A percentile compares a stretch with the other conserved stretches of the same genome.
Evolutionary conservation across 1,284 basidiomycete genomes (phyloP).

Genomic region (Filobasidium uniguttulatum): DNA sequence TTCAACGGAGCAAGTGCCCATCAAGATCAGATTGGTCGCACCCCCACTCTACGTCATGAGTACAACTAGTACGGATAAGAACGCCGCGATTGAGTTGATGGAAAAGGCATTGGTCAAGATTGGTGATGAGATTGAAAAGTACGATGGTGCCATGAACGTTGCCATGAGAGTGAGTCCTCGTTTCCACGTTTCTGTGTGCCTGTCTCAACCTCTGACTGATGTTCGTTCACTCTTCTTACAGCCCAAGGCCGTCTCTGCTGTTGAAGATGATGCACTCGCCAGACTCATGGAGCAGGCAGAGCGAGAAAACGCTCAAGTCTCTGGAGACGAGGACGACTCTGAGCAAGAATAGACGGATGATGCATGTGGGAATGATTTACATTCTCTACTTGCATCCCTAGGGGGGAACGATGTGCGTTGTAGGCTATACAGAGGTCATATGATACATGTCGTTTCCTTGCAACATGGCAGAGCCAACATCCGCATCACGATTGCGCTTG

Average conservation of each 20-base stretch:
- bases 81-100: conserved; percentile 78
- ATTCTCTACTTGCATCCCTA: conserved; percentile 11
- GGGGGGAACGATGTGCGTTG: too few relatives aligned
- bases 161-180: conserved; percentile 79
- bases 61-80: conserved; percentile 94
- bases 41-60: conserved; percentile 92
- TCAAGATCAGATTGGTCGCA: conserved; percentile 93
- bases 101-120: conserved; percentile 90
- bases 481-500: too few relatives aligned
- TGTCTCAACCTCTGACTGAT: neutral
- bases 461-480: too few relatives aligned
- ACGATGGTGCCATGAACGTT: conserved; percentile 73
- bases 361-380: too few relatives aligned
- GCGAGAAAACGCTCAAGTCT: conserved; percentile 83
- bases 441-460: too few relatives aligned
- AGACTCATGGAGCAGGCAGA: conserved; percentile 87
- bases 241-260: conserved; percentile 95
- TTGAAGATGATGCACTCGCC: conserved; percentile 86
- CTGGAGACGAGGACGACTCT: conserved; percentile 59
- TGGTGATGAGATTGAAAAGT: conserved; percentile 63
- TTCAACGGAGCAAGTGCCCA: conserved; percentile 80
- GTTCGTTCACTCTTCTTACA: conserved; percentile 27
- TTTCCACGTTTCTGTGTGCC: neutral
- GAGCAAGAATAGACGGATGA: conserved; percentile 30
- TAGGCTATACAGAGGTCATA: too few relatives aligned